Evolutionary conservation across 129 eudicot genomes (phyloP).

Genomic region (Flaveria linearis): DNA sequence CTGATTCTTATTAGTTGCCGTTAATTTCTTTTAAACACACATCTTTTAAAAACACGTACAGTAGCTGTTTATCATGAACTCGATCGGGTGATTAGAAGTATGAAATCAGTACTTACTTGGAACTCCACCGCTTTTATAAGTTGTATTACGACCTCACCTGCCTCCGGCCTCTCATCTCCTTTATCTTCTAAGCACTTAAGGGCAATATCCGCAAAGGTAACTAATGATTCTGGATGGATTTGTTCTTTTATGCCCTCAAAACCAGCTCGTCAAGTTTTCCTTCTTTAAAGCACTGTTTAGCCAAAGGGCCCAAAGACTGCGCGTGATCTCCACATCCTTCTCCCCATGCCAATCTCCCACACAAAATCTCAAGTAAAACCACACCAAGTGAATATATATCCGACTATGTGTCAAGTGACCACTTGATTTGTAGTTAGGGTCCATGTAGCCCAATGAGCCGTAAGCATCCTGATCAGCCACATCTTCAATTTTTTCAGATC

Average conservation of each 20-base stretch:
- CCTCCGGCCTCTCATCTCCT: neutral
- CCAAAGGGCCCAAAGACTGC: neutral
- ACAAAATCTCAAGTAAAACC: slow-evolving; percentile 1
- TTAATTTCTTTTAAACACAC: too few relatives aligned
- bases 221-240: neutral
- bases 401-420: neutral
- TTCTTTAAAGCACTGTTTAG: neutral
- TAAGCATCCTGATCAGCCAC: neutral
- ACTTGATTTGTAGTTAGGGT: neutral
- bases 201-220: neutral
- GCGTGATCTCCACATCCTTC: slow-evolving; percentile 7
- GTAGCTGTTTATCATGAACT: too few relatives aligned
- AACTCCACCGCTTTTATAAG: slow-evolving; percentile 8
- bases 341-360: neutral
- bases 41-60: too few relatives aligned
- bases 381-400: slow-evolving; percentile 15
- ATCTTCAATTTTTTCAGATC: neutral
- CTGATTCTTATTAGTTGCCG: too few relatives aligned
- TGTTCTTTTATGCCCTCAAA: slow-evolving; percentile 10
- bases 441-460: slow-evolving; percentile 9
- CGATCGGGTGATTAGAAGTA: too few relatives aligned
- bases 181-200: neutral
- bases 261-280: neutral
- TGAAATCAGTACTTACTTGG: slow-evolving; percentile 3
- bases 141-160: neutral